phyloP scores from a whole-genome alignment of 495 filamentous ascomycete species.

The Aspergillus avenaceus region DNA sequence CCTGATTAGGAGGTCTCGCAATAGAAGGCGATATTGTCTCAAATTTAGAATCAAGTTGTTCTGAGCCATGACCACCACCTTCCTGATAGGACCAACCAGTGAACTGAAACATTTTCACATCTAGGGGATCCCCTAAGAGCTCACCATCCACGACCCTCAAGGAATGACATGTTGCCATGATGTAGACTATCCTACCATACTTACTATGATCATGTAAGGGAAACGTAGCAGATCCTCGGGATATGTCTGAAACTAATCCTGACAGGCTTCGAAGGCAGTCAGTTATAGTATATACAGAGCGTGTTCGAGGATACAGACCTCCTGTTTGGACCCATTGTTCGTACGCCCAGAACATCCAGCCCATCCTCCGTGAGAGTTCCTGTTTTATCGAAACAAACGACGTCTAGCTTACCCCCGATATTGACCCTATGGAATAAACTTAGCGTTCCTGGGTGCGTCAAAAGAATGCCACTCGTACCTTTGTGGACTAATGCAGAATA shows the following conservation, averaged over 20 bases:
- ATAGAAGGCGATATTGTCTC: conserved; percentile 72
- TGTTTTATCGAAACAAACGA: conserved; percentile 98
- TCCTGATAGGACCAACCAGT: conserved; percentile 93
- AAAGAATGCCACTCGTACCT: conserved; percentile 34
- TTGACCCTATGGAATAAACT: conserved; percentile 62
- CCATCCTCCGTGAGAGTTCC: conserved; percentile 97
- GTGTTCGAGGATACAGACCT: conserved; percentile 22
- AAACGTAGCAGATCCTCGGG: conserved; percentile 50
- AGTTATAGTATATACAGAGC: conserved; percentile 7
- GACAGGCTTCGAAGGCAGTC: conserved; percentile 49
- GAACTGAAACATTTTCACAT: conserved; percentile 99
- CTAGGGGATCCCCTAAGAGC: conserved; percentile 88
- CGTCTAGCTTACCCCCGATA: conserved; percentile 90
- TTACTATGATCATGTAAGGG: conserved; percentile 56
- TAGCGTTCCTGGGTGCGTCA: neutral
- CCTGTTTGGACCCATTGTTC: conserved; percentile 63
- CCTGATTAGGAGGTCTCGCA: conserved; percentile 64
- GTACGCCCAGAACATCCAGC: conserved; percentile 86
- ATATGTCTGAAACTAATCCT: conserved; percentile 52
- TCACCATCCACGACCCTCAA: conserved; percentile 82
- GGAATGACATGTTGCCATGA: conserved; percentile 98
- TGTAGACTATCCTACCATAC: conserved; percentile 72
- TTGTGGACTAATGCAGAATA: conserved; percentile 98
- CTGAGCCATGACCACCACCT: conserved; percentile 49
- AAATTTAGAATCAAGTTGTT: conserved; percentile 56